Conservation (phyloP, 2,329 filamentous ascomycete genomes). For the Coniella vitis region DNA sequence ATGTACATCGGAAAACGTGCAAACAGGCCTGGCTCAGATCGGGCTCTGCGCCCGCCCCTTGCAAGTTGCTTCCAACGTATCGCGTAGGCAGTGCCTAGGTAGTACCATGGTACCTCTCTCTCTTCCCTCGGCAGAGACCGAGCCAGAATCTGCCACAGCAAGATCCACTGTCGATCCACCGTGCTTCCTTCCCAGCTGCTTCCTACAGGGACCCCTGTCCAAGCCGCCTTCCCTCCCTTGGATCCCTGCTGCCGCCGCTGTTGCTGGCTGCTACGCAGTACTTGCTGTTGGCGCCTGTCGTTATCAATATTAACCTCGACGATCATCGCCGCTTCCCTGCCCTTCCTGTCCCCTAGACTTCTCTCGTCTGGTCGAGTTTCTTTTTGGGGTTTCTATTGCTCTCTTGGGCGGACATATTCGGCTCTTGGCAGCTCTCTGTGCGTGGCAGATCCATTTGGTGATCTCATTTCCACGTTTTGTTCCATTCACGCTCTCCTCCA, state of each 20-base stretch:
- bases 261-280: background rate
- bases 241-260: too few species aligned
- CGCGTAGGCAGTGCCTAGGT: too few species aligned
- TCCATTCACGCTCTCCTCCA: too few species aligned
- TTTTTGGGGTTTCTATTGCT: slow-evolving; percentile 1
- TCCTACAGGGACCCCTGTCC: background rate
- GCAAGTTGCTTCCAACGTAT: background rate
- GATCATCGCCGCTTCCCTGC: slow-evolving; percentile 12
- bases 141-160: slow-evolving; percentile 13
- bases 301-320: slow-evolving; percentile 8
- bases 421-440: background rate
- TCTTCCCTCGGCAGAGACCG: slow-evolving; percentile 12
- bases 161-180: slow-evolving; percentile 1
- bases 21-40: too few species aligned
- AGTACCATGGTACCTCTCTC: too few species aligned
- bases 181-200: background rate
- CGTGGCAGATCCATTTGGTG: slow-evolving; percentile 9
- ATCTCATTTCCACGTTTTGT: slow-evolving; percentile 13
- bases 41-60: too few species aligned
- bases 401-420: background rate
- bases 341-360: background rate
- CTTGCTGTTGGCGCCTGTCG: slow-evolving; percentile 1
- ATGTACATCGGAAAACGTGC: too few species aligned
- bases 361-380: background rate
- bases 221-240: background rate